These are phyloP conservation scores for Chamaenerion angustifolium DNA, from an alignment of 345 rosid genomes.

Conservation along the genomic window DNA sequence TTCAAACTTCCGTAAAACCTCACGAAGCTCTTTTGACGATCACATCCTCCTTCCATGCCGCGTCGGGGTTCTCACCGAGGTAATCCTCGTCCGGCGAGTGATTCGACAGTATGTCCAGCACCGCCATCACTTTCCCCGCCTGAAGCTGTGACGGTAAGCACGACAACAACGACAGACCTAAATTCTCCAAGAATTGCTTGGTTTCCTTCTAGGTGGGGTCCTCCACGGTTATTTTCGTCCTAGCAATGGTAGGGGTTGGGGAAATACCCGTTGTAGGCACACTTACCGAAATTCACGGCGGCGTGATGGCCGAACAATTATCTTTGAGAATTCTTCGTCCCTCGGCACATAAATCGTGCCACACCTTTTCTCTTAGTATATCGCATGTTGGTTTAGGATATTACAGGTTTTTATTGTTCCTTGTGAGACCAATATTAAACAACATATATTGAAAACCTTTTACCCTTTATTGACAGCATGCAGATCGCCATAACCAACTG, in stretches of 20 bases:
- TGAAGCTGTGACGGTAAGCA: conserved; percentile 24
- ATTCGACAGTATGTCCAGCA: no score
- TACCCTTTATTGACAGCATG: conserved; percentile 57
- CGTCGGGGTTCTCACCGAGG: no score
- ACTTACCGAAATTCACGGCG: conserved; percentile 48
- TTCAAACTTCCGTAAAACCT: conserved; percentile 20
- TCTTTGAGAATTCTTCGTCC: conserved; percentile 32
- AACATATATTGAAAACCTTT: conserved; percentile 79
- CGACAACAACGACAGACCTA: conserved; percentile 16
- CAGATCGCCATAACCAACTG: conserved; percentile 86
- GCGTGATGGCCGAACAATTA: conserved; percentile 30
- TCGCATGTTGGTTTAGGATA: no score
- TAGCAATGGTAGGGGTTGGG: conserved; percentile 35
- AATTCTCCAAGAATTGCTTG: conserved; percentile 21
- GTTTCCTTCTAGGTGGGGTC: conserved; percentile 16
- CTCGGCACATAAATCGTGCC: no score
- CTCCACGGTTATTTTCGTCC: no score
- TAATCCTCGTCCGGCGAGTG: no score
- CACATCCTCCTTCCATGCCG: conserved; percentile 22
- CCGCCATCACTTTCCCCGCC: no score
- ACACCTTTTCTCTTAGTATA: no score
- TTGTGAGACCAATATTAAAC: conserved; percentile 75
- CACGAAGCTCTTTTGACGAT: conserved; percentile 21
- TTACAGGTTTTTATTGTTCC: no score
- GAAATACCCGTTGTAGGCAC: conserved; percentile 29